Conservation (phyloP, 805 yeast species). For the Saccharomyces kudriavzevii region DNA sequence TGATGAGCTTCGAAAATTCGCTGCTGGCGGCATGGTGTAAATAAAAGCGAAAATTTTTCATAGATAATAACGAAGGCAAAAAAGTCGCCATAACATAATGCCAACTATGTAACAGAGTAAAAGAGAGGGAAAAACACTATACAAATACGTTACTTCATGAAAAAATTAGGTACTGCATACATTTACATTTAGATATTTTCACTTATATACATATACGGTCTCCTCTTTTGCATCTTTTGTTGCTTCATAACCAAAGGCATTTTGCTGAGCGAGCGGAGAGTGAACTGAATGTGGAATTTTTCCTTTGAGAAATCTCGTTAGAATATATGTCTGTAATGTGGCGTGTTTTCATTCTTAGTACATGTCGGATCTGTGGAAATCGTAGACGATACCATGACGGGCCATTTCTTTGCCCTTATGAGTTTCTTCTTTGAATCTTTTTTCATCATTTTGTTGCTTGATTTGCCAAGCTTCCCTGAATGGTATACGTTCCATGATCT, state of each 20-base stretch:
- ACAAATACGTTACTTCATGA: neutral
- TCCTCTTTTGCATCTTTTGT: neutral
- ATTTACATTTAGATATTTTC: neutral
- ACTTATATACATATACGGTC: neutral
- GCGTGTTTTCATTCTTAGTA: conserved; percentile 28
- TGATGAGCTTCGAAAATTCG: neutral
- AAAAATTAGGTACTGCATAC: neutral
- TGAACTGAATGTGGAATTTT: neutral
- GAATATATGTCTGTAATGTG: neutral
- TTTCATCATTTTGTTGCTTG: conserved; percentile 25
- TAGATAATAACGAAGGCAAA: neutral
- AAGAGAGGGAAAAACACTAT: neutral
- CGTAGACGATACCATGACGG: conserved; percentile 49
- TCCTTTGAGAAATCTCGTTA: neutral
- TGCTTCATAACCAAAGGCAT: neutral
- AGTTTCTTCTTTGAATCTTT: conserved; percentile 36
- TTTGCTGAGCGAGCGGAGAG: neutral
- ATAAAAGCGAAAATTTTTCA: neutral
- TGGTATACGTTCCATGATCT: conserved; percentile 46
- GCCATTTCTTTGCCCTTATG: conserved; percentile 42
- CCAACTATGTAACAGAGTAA: neutral
- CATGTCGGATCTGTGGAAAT: conserved; percentile 47
- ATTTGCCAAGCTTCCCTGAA: conserved; percentile 53
- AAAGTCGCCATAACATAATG: neutral
- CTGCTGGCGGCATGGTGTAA: neutral